Base-by-base conservation (phyloP, 768 basidiomycete species). In the Pilatotrama ljubarskyi region DNA sequence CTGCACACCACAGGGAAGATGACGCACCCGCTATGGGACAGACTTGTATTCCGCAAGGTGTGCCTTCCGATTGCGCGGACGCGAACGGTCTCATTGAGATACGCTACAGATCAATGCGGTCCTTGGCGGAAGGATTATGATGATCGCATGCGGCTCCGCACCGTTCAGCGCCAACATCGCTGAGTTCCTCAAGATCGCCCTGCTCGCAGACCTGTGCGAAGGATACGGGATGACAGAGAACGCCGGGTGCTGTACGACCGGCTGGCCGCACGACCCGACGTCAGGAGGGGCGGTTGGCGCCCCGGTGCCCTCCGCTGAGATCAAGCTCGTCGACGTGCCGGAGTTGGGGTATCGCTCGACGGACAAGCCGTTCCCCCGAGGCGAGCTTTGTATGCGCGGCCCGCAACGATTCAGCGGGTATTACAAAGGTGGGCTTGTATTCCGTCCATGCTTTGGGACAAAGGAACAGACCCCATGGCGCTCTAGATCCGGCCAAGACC, bases 171-270 rank as follows among this genome's bases (percentile, higher is more conserved):
- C 78, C 0, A 88, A 94, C 44, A 93, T 94, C 14, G 82, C 95
- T 64, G 90, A 98, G 70, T 95, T 98, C 76, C 75, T 98, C 63
- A 93, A 90, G 74, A 84, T 97, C 68, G 85, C 88, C 14, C 81
- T 93, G 63, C 76, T 77, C 26, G 91, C 89, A 69, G 87, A 93
- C 50, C 81, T 94, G 9, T 64, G 76, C 35, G 95, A 95, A 85
- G 95, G 84, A 50, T 95, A 91, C 72, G 95, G 93, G 40, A 86
- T 94, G 86, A 97, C 95, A 0, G 95, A 98, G 77, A 91, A 86
- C 59, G 79, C 81, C 51, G 92, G 84, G 6, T 80, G 82, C 41
- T 85, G 83, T 55, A 74, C 84, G 9, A 84, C 81, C 59, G 75
- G 77, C 18, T 79, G 83, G 73, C 76, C 78, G 1, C 74, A 75